phyloP scores from a whole-genome alignment of 1,284 basidiomycete species.

The Pseudozyma hubeiensis region DNA sequence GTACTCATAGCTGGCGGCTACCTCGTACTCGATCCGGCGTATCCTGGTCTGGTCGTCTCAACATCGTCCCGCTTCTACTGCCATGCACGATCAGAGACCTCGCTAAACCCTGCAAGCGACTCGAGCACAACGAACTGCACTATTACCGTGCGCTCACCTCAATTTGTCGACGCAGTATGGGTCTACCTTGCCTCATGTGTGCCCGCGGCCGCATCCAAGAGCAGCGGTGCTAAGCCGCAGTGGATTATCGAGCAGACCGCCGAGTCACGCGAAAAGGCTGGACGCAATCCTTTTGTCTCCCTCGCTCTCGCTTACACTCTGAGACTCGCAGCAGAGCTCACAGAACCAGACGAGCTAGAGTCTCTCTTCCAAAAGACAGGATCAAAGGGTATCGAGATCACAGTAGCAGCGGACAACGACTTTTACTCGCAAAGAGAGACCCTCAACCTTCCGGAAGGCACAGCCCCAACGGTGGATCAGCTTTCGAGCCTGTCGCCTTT shows the following conservation, averaged over 20 bases:
- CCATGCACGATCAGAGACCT: conserved; percentile 56
- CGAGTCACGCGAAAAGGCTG: conserved; percentile 39
- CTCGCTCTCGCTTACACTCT: conserved; percentile 84
- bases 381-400: conserved; percentile 75
- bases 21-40: conserved; percentile 66
- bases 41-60: conserved; percentile 71
- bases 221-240: conserved; percentile 5
- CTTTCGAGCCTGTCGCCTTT: conserved; percentile 77
- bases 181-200: conserved; percentile 73
- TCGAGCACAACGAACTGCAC: background rate
- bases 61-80: conserved; percentile 95
- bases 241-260: conserved; percentile 50
- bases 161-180: conserved; percentile 87
- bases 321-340: conserved; percentile 73
- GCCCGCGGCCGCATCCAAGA: conserved; percentile 1
- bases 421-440: conserved; percentile 94
- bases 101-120: background rate
- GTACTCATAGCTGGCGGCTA: conserved; percentile 77
- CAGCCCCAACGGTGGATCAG: conserved; percentile 45
- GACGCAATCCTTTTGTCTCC: conserved; percentile 89
- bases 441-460: conserved; percentile 35
- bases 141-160: conserved; percentile 86
- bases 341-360: conserved; percentile 21
- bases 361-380: conserved; percentile 48
- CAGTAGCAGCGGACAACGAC: conserved; percentile 92